Base-by-base conservation (phyloP, 2,329 filamentous ascomycete genomes). In the Exserohilum rostratum region DNA sequence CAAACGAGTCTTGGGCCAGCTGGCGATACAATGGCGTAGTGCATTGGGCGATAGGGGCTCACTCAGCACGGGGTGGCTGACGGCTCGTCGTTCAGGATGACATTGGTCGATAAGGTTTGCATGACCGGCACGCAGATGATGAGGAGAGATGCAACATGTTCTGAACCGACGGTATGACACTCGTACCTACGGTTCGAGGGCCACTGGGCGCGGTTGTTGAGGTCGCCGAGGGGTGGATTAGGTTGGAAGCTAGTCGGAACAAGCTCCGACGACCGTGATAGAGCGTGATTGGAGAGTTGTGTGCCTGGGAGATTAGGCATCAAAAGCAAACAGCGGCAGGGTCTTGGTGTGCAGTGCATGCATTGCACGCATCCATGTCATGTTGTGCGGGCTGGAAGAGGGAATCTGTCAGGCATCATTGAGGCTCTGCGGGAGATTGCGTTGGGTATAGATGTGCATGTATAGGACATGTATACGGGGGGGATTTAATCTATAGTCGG, bases 1-100 rank as follows among this genome's bases (percentile, higher is more conserved):
- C 15, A 79, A 82, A 57, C 79, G 90, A 33, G 80, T 88, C 17
- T 86, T 98, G 70, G 93, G 93, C 5, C 87, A 95, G 59, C 76
- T 98, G 62, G 88, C 87, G 38, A 90, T 98, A 55, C 89, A 91
- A 50, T 99, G 95, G 95, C 84, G 90, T 60, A 89, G 90, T 33
- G 85, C 90, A 58, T 93, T 97, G 89, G 95, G 95, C 0, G 95
- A 93, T 76, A 85, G 86, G 66, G 95, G 95, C 0, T 93, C 87
- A 65, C 79, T 99, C 70, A 91, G 88, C 39, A 99, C 95, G 6
- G 93, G 93, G 9, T 93, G 89, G 81, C 78, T 96, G 35, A 76
- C 71, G 20, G 71, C 72, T 56, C 64, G 73, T 50, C 65, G 68
- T 40, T 74, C 69, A 74, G 57, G 22, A 18, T 39, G 40, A 15